phyloP scores from a whole-genome alignment of 352 stramenopile genomes.

The Phytophthora tubulina region DNA sequence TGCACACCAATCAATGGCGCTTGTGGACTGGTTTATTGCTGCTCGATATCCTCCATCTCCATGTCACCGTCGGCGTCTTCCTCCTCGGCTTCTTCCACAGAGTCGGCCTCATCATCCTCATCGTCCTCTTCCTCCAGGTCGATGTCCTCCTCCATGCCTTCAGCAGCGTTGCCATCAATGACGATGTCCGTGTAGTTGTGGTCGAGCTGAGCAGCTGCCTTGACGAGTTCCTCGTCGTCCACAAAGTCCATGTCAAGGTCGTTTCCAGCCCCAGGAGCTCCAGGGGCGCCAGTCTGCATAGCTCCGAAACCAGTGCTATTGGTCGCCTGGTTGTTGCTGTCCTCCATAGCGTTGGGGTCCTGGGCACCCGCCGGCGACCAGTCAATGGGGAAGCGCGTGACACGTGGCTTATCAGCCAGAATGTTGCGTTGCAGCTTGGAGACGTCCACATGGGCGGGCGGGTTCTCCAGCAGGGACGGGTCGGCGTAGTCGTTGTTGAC shows the following conservation, averaged over 20 bases:
- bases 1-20: conserved; percentile 13
- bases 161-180: conserved; percentile 64
- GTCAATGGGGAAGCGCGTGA: conserved; percentile 96
- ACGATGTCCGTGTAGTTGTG: conserved; percentile 92
- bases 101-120: conserved; percentile 68
- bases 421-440: conserved; percentile 96
- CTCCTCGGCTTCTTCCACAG: conserved; percentile 73
- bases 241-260: conserved; percentile 80
- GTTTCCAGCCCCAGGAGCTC: conserved; percentile 22
- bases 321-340: conserved; percentile 36
- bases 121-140: conserved; percentile 81
- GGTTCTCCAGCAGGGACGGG: conserved; percentile 88
- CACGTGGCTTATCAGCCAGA: conserved; percentile 96
- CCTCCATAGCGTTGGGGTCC: conserved; percentile 56
- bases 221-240: conserved; percentile 88
- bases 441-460: conserved; percentile 86
- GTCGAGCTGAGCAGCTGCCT: conserved; percentile 85
- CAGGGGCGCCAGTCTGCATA: conserved; percentile 30
- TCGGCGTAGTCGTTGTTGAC: conserved; percentile 99
- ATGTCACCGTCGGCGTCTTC: conserved; percentile 83
- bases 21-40: conserved; percentile 32
- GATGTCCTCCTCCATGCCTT: conserved; percentile 73
- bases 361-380: conserved; percentile 86
- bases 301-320: conserved; percentile 32
- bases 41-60: conserved; percentile 69